Base-by-base conservation (phyloP, 2,329 filamentous ascomycete species). In the Colletotrichum coccodes region DNA sequence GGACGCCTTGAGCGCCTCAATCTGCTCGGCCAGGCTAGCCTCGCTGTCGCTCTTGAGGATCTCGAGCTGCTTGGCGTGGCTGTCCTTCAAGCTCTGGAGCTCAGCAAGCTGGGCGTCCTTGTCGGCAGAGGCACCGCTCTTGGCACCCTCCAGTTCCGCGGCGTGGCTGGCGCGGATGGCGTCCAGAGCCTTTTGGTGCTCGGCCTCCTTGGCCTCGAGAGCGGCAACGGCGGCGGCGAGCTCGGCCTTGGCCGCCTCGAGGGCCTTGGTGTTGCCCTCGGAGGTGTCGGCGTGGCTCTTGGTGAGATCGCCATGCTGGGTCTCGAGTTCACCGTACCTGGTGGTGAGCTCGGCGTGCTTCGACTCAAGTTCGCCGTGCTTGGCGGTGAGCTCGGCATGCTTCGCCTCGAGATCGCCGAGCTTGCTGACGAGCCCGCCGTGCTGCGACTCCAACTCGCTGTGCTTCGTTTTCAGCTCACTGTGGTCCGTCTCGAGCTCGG, bases 131-230 rank as follows among this genome's bases (percentile, higher is more conserved):
- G 84, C 83, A 56, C 79, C 81, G 60, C 83, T 86, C 80, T 89
- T 88, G 59, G 87, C 86, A 38, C 78, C 78, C 76, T 90, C 87
- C 11, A 91, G 75, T 73, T 88, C 87, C 79, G 89, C 86, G 6
- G 86, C 86, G 72, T 91, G 86, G 71, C 83, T 86, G 11, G 86
- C 84, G 67, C 83, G 85, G 53, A 91, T 78, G 2, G 86, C 84
- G 46, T 89, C 86, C 2, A 91, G 77, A 47, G 83, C 82, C 74
- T 84, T 82, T 71, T 89, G 82, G 71, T 90, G 84, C 62, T 87
- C 84, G 21, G 80, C 80, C 69, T 87, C 83, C 73, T 86, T 86
- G 34, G 82, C 79, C 60, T 87, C 81, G 44, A 90, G 76, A 11
- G 85, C 81, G 21, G 81, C 79, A 32, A 85, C 75, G 16, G 82